These are phyloP conservation scores for Neopestalotiopsis rosae DNA, from an alignment of 2,329 filamentous ascomycete species.

Conservation along the genomic window DNA sequence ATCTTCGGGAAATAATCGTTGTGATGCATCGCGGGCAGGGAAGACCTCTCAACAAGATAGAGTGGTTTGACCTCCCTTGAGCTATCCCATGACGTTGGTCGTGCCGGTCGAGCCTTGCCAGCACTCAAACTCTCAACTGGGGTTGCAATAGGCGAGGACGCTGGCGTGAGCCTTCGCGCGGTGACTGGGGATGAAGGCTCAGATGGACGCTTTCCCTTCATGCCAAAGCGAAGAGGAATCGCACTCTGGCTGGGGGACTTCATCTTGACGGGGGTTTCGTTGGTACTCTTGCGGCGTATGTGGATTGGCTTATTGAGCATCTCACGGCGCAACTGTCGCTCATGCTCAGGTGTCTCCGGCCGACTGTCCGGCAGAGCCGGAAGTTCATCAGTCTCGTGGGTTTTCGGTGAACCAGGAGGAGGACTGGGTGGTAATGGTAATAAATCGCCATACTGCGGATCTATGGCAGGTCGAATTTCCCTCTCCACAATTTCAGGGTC, in stretches of 20 bases:
- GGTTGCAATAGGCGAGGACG: constrained; percentile 34
- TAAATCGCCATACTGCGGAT: constrained; percentile 69
- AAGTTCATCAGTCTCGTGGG: constrained; percentile 42
- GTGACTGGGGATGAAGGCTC: constrained; percentile 38
- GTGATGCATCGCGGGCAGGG: constrained; percentile 23
- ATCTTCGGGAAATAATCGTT: constrained; percentile 28
- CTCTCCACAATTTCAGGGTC: constrained; percentile 65
- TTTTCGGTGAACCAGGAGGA: constrained; percentile 53
- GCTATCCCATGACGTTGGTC: constrained; percentile 67
- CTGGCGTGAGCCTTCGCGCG: constrained; percentile 48
- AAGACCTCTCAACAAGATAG: constrained; percentile 75
- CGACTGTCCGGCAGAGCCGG: constrained; percentile 65
- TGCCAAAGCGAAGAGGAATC: constrained; percentile 61
- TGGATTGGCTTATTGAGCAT: constrained; percentile 47
- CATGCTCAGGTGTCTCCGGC: constrained; percentile 57
- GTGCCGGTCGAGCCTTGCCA: constrained; percentile 46
- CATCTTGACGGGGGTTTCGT: constrained; percentile 51
- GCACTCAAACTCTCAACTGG: constrained; percentile 40
- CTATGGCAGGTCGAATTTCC: constrained; percentile 68
- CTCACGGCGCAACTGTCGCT: constrained; percentile 46
- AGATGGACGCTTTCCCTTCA: constrained; percentile 45
- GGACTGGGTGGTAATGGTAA: constrained; percentile 68
- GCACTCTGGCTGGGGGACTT: constrained; percentile 63
- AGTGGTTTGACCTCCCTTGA: constrained; percentile 79
- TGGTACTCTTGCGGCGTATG: constrained; percentile 53